A percentile compares a stretch with the other conserved stretches of the same genome.
These are phyloP conservation scores for Irpex sp. DNA, from an alignment of 1,284 basidiomycete species.

Conservation along the genomic window DNA sequence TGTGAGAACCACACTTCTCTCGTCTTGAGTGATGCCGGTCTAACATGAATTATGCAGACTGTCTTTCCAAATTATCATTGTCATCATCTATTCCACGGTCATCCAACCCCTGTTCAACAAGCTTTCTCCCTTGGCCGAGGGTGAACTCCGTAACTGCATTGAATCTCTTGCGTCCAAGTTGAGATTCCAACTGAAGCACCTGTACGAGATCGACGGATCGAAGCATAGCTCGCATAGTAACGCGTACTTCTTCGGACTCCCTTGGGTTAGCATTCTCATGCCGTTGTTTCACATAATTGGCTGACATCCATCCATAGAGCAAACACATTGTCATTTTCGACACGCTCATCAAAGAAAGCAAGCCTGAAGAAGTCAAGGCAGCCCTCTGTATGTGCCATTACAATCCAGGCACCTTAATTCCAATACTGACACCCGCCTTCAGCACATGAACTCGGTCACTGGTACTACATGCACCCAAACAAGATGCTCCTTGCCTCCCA, in stretches of 20 bases:
- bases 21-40: background rate
- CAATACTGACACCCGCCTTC: constrained; percentile 13
- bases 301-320: constrained; percentile 35
- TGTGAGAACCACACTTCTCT: constrained; percentile 39
- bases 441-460: constrained; percentile 95
- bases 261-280: constrained; percentile 78
- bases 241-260: constrained; percentile 92
- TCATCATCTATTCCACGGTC: constrained; percentile 82
- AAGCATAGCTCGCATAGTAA: constrained; percentile 94
- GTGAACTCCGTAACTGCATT: constrained; percentile 71
- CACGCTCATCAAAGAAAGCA: constrained; percentile 88
- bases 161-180: constrained; percentile 74
- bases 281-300: too few relatives aligned
- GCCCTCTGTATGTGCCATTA: constrained; percentile 47
- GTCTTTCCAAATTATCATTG: constrained; percentile 79
- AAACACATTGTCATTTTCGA: constrained; percentile 98
- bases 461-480: constrained; percentile 86
- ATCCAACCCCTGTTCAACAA: constrained; percentile 98
- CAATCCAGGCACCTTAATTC: background rate
- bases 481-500: constrained; percentile 87
- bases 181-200: constrained; percentile 88
- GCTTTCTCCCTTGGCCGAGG: constrained; percentile 76
- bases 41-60: constrained; percentile 41
- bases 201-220: constrained; percentile 97
- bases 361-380: constrained; percentile 86